Evolutionary conservation across 2,329 filamentous ascomycete species (phyloP).

Genomic region (Alternaria solani): DNA sequence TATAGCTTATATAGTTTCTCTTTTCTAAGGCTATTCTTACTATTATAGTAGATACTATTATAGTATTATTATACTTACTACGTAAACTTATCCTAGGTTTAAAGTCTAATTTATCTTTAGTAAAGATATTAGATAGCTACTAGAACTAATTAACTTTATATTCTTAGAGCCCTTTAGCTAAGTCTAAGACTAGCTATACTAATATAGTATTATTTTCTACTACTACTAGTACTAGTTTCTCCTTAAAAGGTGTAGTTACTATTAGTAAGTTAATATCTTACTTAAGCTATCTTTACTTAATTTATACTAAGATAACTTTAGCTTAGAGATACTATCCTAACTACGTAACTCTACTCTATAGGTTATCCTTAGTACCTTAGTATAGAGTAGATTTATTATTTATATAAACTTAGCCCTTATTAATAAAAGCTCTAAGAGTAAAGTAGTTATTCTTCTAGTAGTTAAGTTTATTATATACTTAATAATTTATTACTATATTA

Average conservation of each 20-base stretch:
- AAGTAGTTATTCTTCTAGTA: neutral
- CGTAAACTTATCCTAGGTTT: neutral
- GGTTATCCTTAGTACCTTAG: neutral
- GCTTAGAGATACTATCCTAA: neutral
- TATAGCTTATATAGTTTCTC: too few relatives aligned
- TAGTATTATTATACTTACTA: neutral
- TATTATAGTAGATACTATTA: too few relatives aligned
- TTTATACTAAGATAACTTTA: neutral
- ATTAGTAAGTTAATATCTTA: neutral
- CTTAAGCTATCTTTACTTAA: neutral
- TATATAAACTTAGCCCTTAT: neutral
- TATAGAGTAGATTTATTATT: neutral
- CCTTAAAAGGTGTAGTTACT: neutral
- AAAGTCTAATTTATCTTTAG: neutral
- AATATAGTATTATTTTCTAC: neutral
- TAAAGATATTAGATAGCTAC: neutral
- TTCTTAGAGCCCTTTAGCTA: neutral
- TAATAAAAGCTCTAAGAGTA: neutral
- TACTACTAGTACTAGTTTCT: neutral
- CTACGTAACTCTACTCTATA: neutral
- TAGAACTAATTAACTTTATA: neutral
- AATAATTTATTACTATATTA: too few relatives aligned
- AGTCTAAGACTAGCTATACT: neutral
- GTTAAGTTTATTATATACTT: too few relatives aligned
- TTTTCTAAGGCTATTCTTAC: too few relatives aligned